Evolutionary conservation across 1,284 basidiomycete genomes (phyloP).

Genomic region (Leucoagaricus sp.): DNA sequence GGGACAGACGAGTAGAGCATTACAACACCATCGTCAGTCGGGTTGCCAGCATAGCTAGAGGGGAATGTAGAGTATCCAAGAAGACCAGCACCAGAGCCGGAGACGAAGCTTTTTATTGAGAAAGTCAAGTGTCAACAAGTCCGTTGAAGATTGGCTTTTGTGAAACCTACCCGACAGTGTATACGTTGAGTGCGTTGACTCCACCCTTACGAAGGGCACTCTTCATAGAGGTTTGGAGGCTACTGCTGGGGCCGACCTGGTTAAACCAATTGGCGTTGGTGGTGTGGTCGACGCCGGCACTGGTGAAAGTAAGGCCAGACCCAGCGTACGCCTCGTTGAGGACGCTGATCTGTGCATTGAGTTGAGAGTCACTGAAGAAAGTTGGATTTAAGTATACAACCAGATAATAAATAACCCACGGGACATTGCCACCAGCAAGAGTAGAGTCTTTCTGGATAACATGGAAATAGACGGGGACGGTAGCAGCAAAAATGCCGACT

Average conservation of each 20-base stretch:
- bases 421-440: slow-evolving; percentile 44
- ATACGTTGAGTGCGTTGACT: slow-evolving; percentile 48
- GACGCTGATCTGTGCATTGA: slow-evolving; percentile 43
- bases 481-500: slow-evolving; percentile 30
- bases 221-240: slow-evolving; percentile 54
- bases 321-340: slow-evolving; percentile 48
- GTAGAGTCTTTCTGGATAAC: slow-evolving; percentile 44
- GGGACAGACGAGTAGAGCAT: slow-evolving; percentile 53
- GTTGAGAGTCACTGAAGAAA: slow-evolving; percentile 31
- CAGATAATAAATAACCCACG: slow-evolving; percentile 31
- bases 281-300: slow-evolving; percentile 46
- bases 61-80: slow-evolving; percentile 59
- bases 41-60: slow-evolving; percentile 36
- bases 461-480: slow-evolving; percentile 46
- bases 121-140: background rate
- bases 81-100: slow-evolving; percentile 39
- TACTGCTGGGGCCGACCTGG: slow-evolving; percentile 38
- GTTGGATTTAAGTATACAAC: background rate
- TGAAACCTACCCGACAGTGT: slow-evolving; percentile 44
- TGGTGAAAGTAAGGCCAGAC: slow-evolving; percentile 46
- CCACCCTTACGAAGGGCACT: slow-evolving; percentile 42
- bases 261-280: slow-evolving; percentile 51
- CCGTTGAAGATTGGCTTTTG: background rate
- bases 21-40: slow-evolving; percentile 51
- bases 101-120: slow-evolving; percentile 28